These are phyloP conservation scores for Aphanoascus verrucosus DNA, from an alignment of 2,329 filamentous ascomycete genomes.

Conservation along the genomic window DNA sequence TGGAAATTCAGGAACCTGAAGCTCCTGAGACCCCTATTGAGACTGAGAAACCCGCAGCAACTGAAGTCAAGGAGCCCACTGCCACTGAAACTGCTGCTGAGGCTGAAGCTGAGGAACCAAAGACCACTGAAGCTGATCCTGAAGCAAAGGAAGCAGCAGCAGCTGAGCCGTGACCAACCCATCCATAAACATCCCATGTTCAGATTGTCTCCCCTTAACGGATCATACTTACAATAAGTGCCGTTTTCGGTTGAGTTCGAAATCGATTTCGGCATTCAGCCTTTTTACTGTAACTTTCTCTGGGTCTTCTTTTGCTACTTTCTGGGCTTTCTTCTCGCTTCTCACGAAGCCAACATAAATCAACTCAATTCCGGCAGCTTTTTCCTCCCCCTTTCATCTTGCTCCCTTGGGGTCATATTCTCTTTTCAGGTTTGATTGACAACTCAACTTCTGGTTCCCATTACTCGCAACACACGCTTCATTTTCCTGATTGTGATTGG, in stretches of 20 bases:
- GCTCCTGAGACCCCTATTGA: too few species aligned
- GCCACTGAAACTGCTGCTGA: background rate
- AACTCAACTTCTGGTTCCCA: background rate
- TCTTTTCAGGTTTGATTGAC: background rate
- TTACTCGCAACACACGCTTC: too few species aligned
- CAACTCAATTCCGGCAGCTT: background rate
- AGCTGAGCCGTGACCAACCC: background rate
- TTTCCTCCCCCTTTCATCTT: background rate
- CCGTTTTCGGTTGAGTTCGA: background rate
- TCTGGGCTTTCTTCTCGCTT: background rate
- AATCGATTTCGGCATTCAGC: conserved; percentile 4
- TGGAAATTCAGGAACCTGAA: background rate
- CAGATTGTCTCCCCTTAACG: background rate
- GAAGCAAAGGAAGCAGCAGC: conserved; percentile 2
- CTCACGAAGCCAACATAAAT: background rate
- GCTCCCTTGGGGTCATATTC: background rate
- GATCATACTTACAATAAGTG: background rate
- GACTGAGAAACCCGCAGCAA: too few species aligned
- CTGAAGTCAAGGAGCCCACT: background rate
- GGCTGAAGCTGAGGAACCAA: too few species aligned
- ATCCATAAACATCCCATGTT: background rate
- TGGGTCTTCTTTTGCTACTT: background rate
- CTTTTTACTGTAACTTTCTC: background rate
- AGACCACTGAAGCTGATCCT: background rate
- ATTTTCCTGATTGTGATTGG: background rate